Conservation (phyloP, 2,329 filamentous ascomycete genomes). For the Nigrospora osmanthi region DNA sequence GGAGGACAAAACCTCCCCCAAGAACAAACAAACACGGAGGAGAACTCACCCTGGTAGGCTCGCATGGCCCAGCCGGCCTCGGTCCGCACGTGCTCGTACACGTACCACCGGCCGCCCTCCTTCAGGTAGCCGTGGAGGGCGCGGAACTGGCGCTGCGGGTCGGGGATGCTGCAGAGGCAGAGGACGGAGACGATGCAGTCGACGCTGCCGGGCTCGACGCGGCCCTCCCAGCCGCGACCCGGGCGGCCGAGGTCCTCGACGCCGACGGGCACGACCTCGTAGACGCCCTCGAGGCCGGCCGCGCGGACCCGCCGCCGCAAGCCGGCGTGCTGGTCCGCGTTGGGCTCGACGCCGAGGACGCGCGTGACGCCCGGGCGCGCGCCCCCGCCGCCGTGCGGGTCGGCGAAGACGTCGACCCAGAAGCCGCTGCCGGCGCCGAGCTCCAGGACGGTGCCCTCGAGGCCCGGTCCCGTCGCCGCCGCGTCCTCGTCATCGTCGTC, state of each 20-base stretch:
- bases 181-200: conserved; percentile 54
- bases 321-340: conserved; percentile 39
- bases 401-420: conserved; percentile 47
- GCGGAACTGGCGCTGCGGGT: conserved; percentile 45
- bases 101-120: conserved; percentile 54
- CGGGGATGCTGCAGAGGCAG: conserved; percentile 57
- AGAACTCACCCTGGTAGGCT: conserved; percentile 46
- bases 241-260: conserved; percentile 46
- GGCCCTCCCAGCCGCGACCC: conserved; percentile 32
- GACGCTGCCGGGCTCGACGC: conserved; percentile 41
- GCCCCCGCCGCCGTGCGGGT: conserved; percentile 2
- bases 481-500: too few species aligned
- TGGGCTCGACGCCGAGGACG: conserved; percentile 60
- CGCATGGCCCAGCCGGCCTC: conserved; percentile 29
- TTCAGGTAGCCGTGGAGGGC: conserved; percentile 51
- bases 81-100: conserved; percentile 51
- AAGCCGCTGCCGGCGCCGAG: conserved; percentile 54
- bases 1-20: background rate
- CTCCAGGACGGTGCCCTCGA: conserved; percentile 49
- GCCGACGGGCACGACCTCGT: conserved; percentile 55
- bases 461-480: conserved; percentile 24
- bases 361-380: conserved; percentile 24
- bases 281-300: conserved; percentile 46
- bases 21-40: too few species aligned
- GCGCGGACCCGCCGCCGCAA: conserved; percentile 38